Evolutionary conservation across 257 asterid species (phyloP), one percentile per base, ranked within the genome.

Genomic region (Verbascum thapsus): DNA sequence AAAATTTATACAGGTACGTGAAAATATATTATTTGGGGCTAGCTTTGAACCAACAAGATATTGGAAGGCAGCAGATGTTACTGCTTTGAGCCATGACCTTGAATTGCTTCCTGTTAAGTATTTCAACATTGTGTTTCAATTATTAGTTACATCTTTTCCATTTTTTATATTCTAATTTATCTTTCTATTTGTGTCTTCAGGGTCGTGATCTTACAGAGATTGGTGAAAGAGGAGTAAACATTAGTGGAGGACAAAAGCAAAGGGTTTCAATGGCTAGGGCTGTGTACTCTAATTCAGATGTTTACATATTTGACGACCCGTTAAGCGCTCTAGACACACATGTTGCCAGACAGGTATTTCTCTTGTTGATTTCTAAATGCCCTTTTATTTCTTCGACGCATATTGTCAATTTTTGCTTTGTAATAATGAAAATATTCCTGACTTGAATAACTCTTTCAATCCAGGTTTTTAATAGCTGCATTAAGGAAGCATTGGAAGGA

Each of bases 201-300:
- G 98, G 95, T 43, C 81, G 73, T 61, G 98, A 90, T 75, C 87
- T 85, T 72, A 90, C 98, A 8, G 98, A 90, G 80, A 90, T 90
- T 60, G 98, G 98, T 40, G 98, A 90, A 85, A 82, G 95, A 74
- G 98, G 98, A 57, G 89, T 88, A 13, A 90, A 85, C 67, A 88
- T 90, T 64, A 90, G 98, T 54, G 98, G 96, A 64, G 98, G 98
- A 45, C 98, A 90, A 78, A 90, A 85, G 78, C 98, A 90, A 68
- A 82, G 98, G 82, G 88, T 90, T 72, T 88, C 98, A 12, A 79
- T 90, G 89, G 98, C 98, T 37, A 80, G 98, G 76, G 96, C 98
- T 49, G 91, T 90, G 51, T 90, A 90, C 77, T 82, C 92, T 15
- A 60, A 82, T 69, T 84, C 98, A 3, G 98, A 90, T 85, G 87